phyloP scores from a whole-genome alignment of 495 filamentous ascomycete genomes.

The Achaetomiella virescens region DNA sequence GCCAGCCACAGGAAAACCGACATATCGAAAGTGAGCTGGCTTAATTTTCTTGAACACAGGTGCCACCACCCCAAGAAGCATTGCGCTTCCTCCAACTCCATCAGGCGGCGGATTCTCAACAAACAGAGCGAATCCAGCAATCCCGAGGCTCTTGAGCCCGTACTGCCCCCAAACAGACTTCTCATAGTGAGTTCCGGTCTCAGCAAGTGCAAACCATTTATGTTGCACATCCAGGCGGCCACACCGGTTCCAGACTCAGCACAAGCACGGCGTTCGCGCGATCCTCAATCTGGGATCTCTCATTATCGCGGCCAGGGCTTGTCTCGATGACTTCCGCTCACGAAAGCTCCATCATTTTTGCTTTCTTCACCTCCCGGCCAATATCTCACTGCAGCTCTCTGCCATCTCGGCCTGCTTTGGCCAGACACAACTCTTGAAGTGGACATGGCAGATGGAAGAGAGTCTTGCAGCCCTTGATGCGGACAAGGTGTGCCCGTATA shows the following conservation, averaged over 20 bases:
- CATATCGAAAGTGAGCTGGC: background rate
- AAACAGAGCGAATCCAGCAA: slow-evolving; percentile 18
- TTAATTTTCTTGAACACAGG: slow-evolving; percentile 22
- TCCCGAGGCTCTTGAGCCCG: no score
- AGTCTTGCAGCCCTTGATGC: slow-evolving; percentile 20
- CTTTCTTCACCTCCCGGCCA: slow-evolving; percentile 38
- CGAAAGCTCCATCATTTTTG: slow-evolving; percentile 40
- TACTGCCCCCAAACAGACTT: no score
- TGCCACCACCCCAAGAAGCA: slow-evolving; percentile 42
- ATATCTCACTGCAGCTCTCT: slow-evolving; percentile 36
- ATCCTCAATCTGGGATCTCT: no score
- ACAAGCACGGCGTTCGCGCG: no score
- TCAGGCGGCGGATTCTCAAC: slow-evolving; percentile 32
- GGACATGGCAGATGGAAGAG: slow-evolving; percentile 37
- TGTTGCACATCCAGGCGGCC: no score
- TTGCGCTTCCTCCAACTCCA: slow-evolving; percentile 13
- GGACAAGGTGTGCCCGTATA: slow-evolving; percentile 30
- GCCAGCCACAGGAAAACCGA: no score
- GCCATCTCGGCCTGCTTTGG: slow-evolving; percentile 27
- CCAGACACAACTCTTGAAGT: slow-evolving; percentile 29
- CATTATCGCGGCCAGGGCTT: no score
- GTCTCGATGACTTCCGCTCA: slow-evolving; percentile 39
- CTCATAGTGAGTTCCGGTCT: no score
- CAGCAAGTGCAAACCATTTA: no score
- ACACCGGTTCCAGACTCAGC: no score